These are phyloP conservation scores for Lumnitzera littorea DNA, from an alignment of 345 rosid genomes.

Conservation along the genomic window DNA sequence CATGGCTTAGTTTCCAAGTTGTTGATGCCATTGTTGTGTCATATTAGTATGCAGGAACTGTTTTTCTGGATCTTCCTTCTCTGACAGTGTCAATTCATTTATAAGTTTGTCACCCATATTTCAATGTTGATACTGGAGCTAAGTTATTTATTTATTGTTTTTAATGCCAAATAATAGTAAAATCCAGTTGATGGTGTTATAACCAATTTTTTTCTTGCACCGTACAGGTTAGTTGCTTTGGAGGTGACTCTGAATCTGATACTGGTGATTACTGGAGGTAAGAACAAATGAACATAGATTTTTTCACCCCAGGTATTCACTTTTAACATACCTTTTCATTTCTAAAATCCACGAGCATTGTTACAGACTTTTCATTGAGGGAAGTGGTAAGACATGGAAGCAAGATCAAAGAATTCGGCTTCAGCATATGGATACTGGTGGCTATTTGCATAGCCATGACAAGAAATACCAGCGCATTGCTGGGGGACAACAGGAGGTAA, in stretches of 20 bases:
- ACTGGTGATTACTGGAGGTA: constrained; percentile 98
- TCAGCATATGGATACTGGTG: constrained; percentile 92
- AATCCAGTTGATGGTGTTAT: not conserved
- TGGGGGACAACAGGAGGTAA: constrained; percentile 99
- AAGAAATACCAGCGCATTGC: constrained; percentile 95
- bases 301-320: not conserved
- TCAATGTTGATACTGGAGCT: too few species aligned
- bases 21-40: too few species aligned
- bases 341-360: constrained; percentile 6
- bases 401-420: constrained; percentile 87
- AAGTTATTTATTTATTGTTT: too few species aligned
- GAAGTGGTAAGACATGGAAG: constrained; percentile 90
- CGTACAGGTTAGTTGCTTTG: constrained; percentile 89
- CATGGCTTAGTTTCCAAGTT: too few species aligned
- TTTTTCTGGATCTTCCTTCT: too few species aligned
- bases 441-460: constrained; percentile 93
- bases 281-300: constrained; percentile 2
- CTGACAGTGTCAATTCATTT: too few species aligned
- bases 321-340: constrained; percentile 4
- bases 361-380: constrained; percentile 77
- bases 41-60: too few species aligned
- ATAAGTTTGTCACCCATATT: too few species aligned
- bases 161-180: not conserved
- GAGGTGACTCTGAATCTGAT: constrained; percentile 85
- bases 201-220: not conserved